Evolutionary conservation across 108 stramenopile genomes (phyloP), one percentile per base, ranked within the genome.

Genomic region (Pseudonitzschia multiseries): DNA sequence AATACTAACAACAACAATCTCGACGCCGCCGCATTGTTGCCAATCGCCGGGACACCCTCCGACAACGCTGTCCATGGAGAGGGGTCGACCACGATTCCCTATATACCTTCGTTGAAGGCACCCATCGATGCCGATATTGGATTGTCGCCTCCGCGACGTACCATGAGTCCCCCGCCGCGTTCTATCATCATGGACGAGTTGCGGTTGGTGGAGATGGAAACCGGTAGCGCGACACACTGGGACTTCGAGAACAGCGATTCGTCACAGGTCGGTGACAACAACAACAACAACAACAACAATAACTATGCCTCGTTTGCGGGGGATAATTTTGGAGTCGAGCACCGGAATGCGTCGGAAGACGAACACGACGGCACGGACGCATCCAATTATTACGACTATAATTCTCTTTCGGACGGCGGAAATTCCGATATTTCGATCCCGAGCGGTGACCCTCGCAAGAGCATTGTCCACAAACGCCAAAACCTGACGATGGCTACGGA

Each of bases 391-490:
- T 2, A 10, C 46, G 46, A 32, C 10, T 41, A 27, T 8, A 64
- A 63, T 33, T 68, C 77, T 9, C 13, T 18, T 14, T 14, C 46
- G 14, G 14, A 14, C 46, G 62, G 62, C 18, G 57, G 52, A 1
- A 65, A 52, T 1, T 56, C 60, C 18, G 78, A 77, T 22, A 68
- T 78, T 40, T 81, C 83, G 12, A 85, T 83, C 40, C 85, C 84
- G 22, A 75, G 82, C 21, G 80, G 79, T 43, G 88, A 90, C 71
- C 87, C 92, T 1, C 80, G 89, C n/a, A 86, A 86, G 54, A 84
- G 78, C 43, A 93, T 94, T 26, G 71, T 83, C 46, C 93, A 94
- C 78, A 84, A 89, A 44, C 87, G 93, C 21, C 74, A 62, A 36
- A 76, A 90, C 67, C 76, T 94, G 72, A 91, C 89, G 18, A 65